Percentiles rank a stretch among this genome's conserved stretches.
phyloP scores from a whole-genome alignment of 169 alveolate genomes.

The Cryptosporidium muris region DNA sequence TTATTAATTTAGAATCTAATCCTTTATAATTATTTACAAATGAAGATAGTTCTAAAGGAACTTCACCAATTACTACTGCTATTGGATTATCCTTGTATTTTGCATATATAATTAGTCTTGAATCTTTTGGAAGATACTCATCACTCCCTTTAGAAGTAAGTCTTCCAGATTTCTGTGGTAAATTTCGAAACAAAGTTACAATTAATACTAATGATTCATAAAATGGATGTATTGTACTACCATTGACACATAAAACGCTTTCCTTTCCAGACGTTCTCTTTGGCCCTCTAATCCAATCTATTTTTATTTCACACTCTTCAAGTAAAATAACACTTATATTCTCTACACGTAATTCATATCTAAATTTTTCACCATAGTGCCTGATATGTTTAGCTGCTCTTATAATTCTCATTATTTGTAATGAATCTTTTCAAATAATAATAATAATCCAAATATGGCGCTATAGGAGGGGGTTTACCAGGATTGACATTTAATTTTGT shows the following conservation, averaged over 20 bases:
- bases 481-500: neutral
- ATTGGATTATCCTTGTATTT: constrained; percentile 53
- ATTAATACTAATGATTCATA: constrained; percentile 61
- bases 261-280: constrained; percentile 70
- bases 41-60: constrained; percentile 61
- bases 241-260: constrained; percentile 63
- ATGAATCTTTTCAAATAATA: neutral
- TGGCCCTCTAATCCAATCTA: constrained; percentile 72
- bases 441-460: neutral
- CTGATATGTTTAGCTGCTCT: constrained; percentile 69
- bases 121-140: constrained; percentile 44
- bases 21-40: constrained; percentile 21
- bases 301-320: constrained; percentile 51
- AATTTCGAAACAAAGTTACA: constrained; percentile 48
- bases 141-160: neutral
- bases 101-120: constrained; percentile 49
- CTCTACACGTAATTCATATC: constrained; percentile 48
- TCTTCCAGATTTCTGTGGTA: constrained; percentile 1
- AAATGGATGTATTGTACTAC: constrained; percentile 62
- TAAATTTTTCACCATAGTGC: constrained; percentile 63
- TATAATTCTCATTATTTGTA: constrained; percentile 44
- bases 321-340: constrained; percentile 33
- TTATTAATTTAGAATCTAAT: constrained; percentile 1
- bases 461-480: neutral
- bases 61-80: constrained; percentile 30